A percentile compares a stretch with the other conserved stretches of the same genome.
Conservation (phyloP, 345 rosid species). For the Populus tremula region DNA sequence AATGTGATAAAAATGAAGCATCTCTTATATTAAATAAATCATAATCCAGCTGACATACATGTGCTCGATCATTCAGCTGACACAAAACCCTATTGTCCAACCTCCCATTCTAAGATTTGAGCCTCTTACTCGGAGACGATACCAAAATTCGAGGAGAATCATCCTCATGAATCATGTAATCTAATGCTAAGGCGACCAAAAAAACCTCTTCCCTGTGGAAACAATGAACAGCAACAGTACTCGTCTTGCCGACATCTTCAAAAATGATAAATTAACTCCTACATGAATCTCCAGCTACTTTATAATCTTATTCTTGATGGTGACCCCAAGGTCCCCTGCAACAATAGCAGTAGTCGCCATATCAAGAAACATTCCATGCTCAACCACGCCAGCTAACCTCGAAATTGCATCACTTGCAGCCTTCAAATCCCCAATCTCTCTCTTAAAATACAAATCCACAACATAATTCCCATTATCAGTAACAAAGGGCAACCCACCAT, state of each 20-base stretch:
- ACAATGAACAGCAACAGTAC: neutral
- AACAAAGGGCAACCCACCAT: conserved; percentile 47
- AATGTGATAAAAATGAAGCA: too few relatives aligned
- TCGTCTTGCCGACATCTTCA: neutral
- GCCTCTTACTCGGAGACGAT: too few relatives aligned
- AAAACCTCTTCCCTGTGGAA: neutral
- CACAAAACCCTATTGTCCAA: too few relatives aligned
- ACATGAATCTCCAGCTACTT: neutral
- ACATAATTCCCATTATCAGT: conserved; percentile 83
- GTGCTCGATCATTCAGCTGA: too few relatives aligned
- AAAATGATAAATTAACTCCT: neutral
- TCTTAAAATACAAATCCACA: conserved; percentile 64
- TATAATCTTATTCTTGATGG: conserved; percentile 48
- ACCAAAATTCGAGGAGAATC: neutral
- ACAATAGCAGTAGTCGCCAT: conserved; percentile 89
- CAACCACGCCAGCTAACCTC: conserved; percentile 78
- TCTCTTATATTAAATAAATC: too few relatives aligned
- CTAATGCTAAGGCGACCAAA: neutral
- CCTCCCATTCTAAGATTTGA: too few relatives aligned
- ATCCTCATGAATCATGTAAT: neutral
- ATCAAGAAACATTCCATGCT: conserved; percentile 90
- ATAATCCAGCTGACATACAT: too few relatives aligned
- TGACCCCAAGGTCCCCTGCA: conserved; percentile 76
- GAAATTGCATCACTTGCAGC: conserved; percentile 67
- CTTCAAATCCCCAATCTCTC: conserved; percentile 71